Percentiles rank a stretch among this genome's conserved stretches.
These are phyloP conservation scores for Beauveria sp. DNA, from an alignment of 2,329 filamentous ascomycete genomes.

Conservation along the genomic window DNA sequence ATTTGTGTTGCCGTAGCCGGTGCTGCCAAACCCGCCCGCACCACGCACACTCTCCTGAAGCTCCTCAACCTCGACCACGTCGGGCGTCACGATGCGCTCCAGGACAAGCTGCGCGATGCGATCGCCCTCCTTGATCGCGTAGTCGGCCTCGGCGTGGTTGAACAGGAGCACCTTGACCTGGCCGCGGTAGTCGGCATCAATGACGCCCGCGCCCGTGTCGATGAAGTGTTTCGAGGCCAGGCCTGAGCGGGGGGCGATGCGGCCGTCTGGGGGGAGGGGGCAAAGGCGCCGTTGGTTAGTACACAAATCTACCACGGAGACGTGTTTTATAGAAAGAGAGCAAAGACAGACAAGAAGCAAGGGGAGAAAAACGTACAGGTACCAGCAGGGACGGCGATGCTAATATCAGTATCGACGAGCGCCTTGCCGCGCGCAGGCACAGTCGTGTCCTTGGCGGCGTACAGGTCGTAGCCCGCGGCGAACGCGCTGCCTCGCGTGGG, in stretches of 20 bases:
- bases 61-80: constrained; percentile 81
- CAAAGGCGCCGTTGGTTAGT: background rate
- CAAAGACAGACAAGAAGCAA: background rate
- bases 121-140: constrained; percentile 75
- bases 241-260: constrained; percentile 83
- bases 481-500: constrained; percentile 85
- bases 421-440: constrained; percentile 79
- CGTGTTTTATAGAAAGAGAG: too few relatives aligned
- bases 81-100: constrained; percentile 89
- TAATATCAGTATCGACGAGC: constrained; percentile 83
- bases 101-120: constrained; percentile 89
- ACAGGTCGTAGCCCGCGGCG: constrained; percentile 91
- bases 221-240: constrained; percentile 93
- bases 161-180: constrained; percentile 92
- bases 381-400: constrained; percentile 80
- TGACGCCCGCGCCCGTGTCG: constrained; percentile 91
- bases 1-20: constrained; percentile 40
- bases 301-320: too few relatives aligned
- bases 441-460: constrained; percentile 64
- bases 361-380: constrained; percentile 59
- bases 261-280: constrained; percentile 55
- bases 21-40: constrained; percentile 86
- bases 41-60: constrained; percentile 87
- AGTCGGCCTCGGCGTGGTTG: constrained; percentile 80
- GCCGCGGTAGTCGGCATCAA: constrained; percentile 94